Base-by-base conservation (phyloP, 345 rosid genomes). In the Murraya koenigii region DNA sequence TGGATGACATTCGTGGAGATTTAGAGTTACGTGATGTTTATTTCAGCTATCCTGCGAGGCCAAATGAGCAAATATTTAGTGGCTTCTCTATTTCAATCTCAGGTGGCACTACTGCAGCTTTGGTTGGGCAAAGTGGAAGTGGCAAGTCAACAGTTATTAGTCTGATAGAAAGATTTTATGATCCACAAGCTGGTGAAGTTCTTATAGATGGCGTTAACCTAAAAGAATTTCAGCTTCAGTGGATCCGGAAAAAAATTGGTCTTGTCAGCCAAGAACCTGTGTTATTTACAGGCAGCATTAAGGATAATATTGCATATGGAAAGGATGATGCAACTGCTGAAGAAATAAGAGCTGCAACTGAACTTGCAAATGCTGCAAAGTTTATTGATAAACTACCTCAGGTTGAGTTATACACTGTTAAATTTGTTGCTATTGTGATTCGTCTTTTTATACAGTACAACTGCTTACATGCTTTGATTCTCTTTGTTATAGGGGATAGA, bases 61-160 rank as follows among this genome's bases (percentile, higher is more conserved):
- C 93, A 2, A 84, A 89, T 7, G 97, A 93, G 55, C 88, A 81
- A 28, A 88, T 93, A 47, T 92, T 93, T 58, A 67, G 78, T 6
- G 93, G 97, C 1, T 93, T 93, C 78, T 91, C 91, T n/a, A 86
- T 93, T 52, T 76, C 75, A 32, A 91, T 93, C 35, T 72, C 90
- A 1, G 84, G 89, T 25, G 97, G 98, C 20, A 79, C 91, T 28
- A 91, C 93, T 23, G 86, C 89, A 20, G 98, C 98, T 20, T 75
- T 93, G 76, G 98, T 93, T 59, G 98, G 98, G 54, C 93, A 93
- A 72, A 93, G 97, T 35, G 98, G 98, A 72, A 93, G 98, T 66
- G 97, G 97, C 33, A 93, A 91, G 81, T 93, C 98, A n/a, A 93
- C 98, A 0, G 94, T 87, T 1, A 87, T 92, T 39, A 92, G 92